Conservation (phyloP, 2,329 filamentous ascomycete genomes). For the Aspergillus phoenicis region DNA sequence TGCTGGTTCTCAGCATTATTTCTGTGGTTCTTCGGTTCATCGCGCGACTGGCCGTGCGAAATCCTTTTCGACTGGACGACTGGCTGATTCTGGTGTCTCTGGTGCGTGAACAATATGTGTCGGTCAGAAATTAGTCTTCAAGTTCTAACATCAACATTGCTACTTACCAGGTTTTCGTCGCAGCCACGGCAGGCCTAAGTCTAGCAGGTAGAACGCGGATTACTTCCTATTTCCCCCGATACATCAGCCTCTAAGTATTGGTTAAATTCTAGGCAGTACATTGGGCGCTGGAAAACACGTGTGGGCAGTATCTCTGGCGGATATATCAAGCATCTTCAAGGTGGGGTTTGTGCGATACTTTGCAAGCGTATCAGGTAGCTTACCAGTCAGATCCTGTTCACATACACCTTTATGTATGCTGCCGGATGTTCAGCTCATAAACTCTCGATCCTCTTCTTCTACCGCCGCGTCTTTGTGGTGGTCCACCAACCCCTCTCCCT, state of each 20-base stretch:
- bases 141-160: neutral
- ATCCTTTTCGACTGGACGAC: constrained; percentile 19
- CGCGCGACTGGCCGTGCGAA: constrained; percentile 12
- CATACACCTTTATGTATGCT: constrained; percentile 22
- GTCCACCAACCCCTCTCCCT: constrained; percentile 15
- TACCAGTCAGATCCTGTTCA: constrained; percentile 12
- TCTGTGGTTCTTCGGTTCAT: constrained; percentile 20
- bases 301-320: constrained; percentile 13
- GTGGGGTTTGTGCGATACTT: constrained; percentile 1
- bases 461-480: constrained; percentile 22
- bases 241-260: neutral
- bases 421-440: constrained; percentile 20
- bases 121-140: neutral
- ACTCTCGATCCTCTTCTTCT: constrained; percentile 28
- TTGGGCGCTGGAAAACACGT: constrained; percentile 18
- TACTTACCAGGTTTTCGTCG: constrained; percentile 5
- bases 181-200: constrained; percentile 13
- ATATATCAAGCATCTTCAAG: constrained; percentile 15
- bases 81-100: constrained; percentile 17
- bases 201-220: constrained; percentile 4
- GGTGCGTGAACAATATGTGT: constrained; percentile 4
- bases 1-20: constrained; percentile 11
- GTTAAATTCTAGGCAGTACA: constrained; percentile 5
- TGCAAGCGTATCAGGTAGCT: neutral
- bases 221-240: too few species aligned